A percentile compares a stretch with the other conserved stretches of the same genome.
These are phyloP conservation scores for Yamadazyma dushanensis DNA, from an alignment of 1,139 yeast species.

Conservation along the genomic window DNA sequence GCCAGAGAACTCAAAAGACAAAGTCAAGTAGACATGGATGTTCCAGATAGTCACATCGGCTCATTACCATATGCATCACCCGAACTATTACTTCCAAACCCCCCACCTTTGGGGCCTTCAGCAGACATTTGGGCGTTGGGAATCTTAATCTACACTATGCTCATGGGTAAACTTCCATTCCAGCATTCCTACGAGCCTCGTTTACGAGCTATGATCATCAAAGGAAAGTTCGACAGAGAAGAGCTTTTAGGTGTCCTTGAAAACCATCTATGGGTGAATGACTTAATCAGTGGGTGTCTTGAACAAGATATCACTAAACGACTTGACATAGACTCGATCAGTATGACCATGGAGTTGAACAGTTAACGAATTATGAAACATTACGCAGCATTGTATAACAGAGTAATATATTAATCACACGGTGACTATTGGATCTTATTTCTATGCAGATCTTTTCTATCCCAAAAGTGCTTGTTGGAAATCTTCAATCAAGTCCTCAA, in stretches of 20 bases:
- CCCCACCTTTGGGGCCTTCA: conserved; percentile 68
- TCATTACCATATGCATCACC: conserved; percentile 94
- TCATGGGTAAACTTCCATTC: conserved; percentile 77
- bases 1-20: conserved; percentile 18
- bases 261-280: conserved; percentile 33
- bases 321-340: conserved; percentile 43
- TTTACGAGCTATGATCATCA: conserved; percentile 67
- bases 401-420: neutral
- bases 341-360: conserved; percentile 7
- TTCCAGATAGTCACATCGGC: conserved; percentile 75
- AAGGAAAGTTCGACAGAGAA: conserved; percentile 58
- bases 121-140: conserved; percentile 95
- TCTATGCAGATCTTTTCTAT: neutral
- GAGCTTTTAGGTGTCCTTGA: conserved; percentile 39
- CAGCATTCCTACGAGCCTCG: conserved; percentile 81
- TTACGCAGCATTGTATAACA: neutral
- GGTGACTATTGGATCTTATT: neutral
- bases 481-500: conserved; percentile 71
- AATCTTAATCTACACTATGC: conserved; percentile 69
- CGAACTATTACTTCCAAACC: conserved; percentile 66
- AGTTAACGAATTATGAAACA: conserved; percentile 4
- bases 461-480: conserved; percentile 31
- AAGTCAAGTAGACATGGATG: conserved; percentile 24
- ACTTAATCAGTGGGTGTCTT: conserved; percentile 57
- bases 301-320: conserved; percentile 51